Evolutionary conservation across 2,329 filamentous ascomycete species (phyloP), one percentile per base, ranked within the genome.

Genomic region (Pestalotiopsis sp.): DNA sequence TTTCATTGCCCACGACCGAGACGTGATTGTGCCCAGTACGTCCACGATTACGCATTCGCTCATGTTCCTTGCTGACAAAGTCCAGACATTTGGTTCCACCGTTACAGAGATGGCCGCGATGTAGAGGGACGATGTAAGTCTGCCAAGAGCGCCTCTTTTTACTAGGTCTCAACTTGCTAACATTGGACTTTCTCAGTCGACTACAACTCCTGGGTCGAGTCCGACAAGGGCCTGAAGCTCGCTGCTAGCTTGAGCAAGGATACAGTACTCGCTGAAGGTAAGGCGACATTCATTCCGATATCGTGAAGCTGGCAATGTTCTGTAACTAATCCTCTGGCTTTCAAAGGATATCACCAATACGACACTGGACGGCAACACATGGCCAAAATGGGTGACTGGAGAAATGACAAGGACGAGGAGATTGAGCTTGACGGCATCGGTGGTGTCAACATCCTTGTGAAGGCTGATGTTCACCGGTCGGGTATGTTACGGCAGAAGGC

Each of bases 151-250:
- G 6, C 9, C 25, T 31, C 9, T 36, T 36, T 3, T 13, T 7
- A 63, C 62, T 25, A 66, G 20, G 39, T n/a, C 11, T 17, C 17
- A 17, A 36, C 23, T 39, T 62, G 66, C 73, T 77, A 72, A 79
- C 71, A 67, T 20, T 73, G 65, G 36, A 20, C 67, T 56, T 49
- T 25, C 41, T 45, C 70, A 96, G 93, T 98, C 78, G 96, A 99
- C 80, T 99, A 99, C 85, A 99, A 99, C 82, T 98, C 96, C 1
- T 99, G 96, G 96, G 89, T 97, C 75, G 96, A 99, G 83, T 95
- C 95, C 11, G 91, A 95, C 65, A 92, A 95, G 80, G 94, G 88
- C 62, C 88, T 92, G 69, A 92, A 91, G 76, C 87, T 98, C 66
- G 86, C 91, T n/a, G 83, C 87, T 5, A 89, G 84, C 66, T 86